Conservation (phyloP, 495 filamentous ascomycete genomes). For the Immersiella caudata region DNA sequence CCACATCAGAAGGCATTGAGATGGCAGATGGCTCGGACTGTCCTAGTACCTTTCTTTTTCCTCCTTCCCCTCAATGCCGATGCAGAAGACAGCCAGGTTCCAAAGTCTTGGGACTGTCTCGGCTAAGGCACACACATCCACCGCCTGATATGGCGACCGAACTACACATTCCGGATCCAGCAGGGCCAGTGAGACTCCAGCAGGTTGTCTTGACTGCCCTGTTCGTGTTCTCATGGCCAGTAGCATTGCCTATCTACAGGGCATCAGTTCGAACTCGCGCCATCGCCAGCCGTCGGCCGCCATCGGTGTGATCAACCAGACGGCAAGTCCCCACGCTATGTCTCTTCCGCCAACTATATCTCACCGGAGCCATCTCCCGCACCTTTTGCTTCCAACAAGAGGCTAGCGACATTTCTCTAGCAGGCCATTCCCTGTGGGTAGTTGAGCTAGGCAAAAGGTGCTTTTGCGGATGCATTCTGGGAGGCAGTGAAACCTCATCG, state of each 20-base stretch:
- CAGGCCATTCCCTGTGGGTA: not conserved
- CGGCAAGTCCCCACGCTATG: too few species aligned
- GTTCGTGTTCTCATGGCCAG: not conserved
- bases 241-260: not conserved
- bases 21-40: not conserved
- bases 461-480: not conserved
- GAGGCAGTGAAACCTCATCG: slow-evolving; percentile 1
- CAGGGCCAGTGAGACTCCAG: not conserved
- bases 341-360: not conserved
- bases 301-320: not conserved
- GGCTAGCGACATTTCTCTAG: not conserved
- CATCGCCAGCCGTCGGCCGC: too few species aligned
- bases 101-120: slow-evolving; percentile 25
- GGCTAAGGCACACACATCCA: slow-evolving; percentile 18
- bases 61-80: not conserved
- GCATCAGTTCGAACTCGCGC: not conserved
- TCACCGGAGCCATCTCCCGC: not conserved
- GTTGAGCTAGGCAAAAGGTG: not conserved
- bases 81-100: slow-evolving; percentile 20
- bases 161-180: not conserved
- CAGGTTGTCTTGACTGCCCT: not conserved
- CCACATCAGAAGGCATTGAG: not conserved
- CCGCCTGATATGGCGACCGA: not conserved
- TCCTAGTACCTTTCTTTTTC: not conserved
- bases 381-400: not conserved